Base-by-base conservation (phyloP, 176 grass and related monocot genomes). In the Zoysia japonica region DNA sequence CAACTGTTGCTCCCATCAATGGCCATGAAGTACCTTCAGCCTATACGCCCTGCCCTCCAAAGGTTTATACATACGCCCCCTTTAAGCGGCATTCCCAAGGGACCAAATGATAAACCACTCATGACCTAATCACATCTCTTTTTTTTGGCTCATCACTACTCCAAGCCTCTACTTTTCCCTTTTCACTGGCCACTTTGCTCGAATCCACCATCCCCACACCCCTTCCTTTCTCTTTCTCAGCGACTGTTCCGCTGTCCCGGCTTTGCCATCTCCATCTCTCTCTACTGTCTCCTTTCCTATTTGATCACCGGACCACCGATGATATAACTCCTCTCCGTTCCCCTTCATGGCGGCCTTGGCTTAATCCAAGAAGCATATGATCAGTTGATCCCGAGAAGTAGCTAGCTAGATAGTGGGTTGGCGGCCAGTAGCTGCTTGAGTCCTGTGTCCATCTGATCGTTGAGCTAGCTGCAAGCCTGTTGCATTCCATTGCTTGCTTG, bases 21-120 rank as follows among this genome's bases (percentile, higher is more conserved):
- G 44, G 82, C 66, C 65, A 81, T 81, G 71, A 80, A 80, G 77
- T 76, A 76, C 71, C 71, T 81, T 76, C 56, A 71, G 77, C 82
- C 61, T 80, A 65, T 76, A 88, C 77, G 37, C 71, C 55, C 87
- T 51, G 71, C 65, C 70, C 65, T 74, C 13, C 44, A 76, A 80
- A 80, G 17, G 11, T 85, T 69, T 55, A 65, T 46, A 81, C 47
- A 49, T 17, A 2, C 13, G 9, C 38, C 19, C 77, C 49, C 71
- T 60, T 78, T 78, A 85, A 78, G 83, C 87, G 75, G 67, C 87
- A 89, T 82, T 89, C 87, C 87, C 87, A 85, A 76, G 68, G 78
- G 78, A 84, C 78, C 78, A 92, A 90, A 97, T 97, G 89, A 97
- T 94, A 90, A 86, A 88, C 82, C 91, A 97, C 91, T 93, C 91